Base-by-base conservation (phyloP, 768 basidiomycete species). In the Rhodotorula paludigena region DNA sequence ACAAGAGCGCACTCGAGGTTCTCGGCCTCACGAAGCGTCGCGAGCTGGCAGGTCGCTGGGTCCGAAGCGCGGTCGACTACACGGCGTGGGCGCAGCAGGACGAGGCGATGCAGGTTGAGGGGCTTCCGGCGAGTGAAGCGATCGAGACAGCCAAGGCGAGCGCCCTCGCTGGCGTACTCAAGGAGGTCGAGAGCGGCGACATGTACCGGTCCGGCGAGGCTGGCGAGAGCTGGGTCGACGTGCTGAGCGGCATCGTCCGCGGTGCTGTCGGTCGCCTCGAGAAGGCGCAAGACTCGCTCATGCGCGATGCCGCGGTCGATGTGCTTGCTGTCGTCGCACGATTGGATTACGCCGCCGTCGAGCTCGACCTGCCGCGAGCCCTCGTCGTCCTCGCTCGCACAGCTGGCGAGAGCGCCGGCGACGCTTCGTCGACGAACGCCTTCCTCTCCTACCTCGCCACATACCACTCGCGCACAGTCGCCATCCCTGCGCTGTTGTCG, bases 1-100 rank as follows among this genome's bases (percentile, higher is more conserved):
- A 60, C 21, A 67, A 64, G 51, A 68, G 66, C 28, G 71, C 71
- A 0, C 57, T 60, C 41, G 71, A 72, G 52, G 58, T 72, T 1
- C 63, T 68, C 44, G 59, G 59, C 9, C 52, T 72, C 3, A 47
- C 60, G 28, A 68, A 65, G 53, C 63, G 66, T 4, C 54, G 71
- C 10, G 71, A 67, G 23, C 51, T 68, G 18, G 71, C 71, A 0
- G 71, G 63, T 1, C 33, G 66, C 1, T 72, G 66, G 66, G 28
- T 65, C 28, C 30, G 35, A 9, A 60, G 71, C 4, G 59, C 64
- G 6, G 44, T 64, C 15, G 63, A 58, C 0, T 41, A 65, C n/a
- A 33, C 62, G n/a, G 59, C 6, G 3, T 71, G 70, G 70, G 14
- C 23, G 23, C 25, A 39, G 16, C 25, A 30, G 12, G 42, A n/a